Evolutionary conservation across 495 filamentous ascomycete genomes (phyloP).

Genomic region (Tuber aestivum): DNA sequence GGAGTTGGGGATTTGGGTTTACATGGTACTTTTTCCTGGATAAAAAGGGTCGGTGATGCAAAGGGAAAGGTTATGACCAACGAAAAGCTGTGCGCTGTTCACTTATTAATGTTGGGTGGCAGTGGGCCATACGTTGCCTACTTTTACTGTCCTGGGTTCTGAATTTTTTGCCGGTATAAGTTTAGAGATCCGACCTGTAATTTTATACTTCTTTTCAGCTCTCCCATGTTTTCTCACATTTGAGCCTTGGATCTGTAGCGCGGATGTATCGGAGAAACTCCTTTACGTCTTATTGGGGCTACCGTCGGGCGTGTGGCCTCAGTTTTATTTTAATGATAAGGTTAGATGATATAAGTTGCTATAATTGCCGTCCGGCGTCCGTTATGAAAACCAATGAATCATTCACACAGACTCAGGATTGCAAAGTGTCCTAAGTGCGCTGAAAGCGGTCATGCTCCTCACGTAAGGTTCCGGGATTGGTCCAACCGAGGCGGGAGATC

Average conservation of each 20-base stretch:
- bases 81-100: not conserved
- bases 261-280: not conserved
- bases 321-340: not conserved
- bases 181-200: conserved; percentile 4
- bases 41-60: not conserved
- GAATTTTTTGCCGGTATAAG: not conserved
- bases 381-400: not conserved
- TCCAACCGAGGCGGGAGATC: conserved; percentile 2
- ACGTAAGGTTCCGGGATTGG: not conserved
- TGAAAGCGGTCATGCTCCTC: not conserved
- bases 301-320: not conserved
- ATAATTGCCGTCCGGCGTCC: not conserved
- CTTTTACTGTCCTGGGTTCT: not conserved
- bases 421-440: not conserved
- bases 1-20: conserved; percentile 1
- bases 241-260: not conserved
- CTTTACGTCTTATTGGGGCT: not conserved
- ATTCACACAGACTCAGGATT: not conserved
- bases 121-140: not conserved
- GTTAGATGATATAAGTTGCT: not conserved
- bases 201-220: not conserved
- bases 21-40: not conserved
- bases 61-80: not conserved
- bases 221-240: not conserved
- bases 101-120: not conserved